These are phyloP conservation scores for Dendrostoma leiphaemia DNA, from an alignment of 2,329 filamentous ascomycete genomes.

Conservation along the genomic window DNA sequence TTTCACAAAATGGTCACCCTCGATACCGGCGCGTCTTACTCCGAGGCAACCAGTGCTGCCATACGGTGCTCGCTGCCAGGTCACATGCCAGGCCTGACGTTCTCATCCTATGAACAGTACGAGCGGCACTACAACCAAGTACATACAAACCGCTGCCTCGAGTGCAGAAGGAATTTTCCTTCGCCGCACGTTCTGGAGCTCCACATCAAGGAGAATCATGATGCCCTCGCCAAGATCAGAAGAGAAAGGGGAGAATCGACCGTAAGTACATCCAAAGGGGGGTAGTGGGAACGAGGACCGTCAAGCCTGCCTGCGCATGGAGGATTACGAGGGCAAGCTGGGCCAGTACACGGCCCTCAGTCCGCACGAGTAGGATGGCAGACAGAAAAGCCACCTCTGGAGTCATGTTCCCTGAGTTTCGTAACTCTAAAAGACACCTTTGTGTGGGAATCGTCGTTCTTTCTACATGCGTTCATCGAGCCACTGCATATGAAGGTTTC, in stretches of 20 bases:
- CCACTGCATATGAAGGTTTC: not conserved
- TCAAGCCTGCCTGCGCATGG: too few relatives aligned
- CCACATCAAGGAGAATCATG: conserved; percentile 90
- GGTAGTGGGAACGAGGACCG: not conserved
- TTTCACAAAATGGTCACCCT: conserved; percentile 59
- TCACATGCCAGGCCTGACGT: conserved; percentile 68
- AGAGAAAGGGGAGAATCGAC: conserved; percentile 83
- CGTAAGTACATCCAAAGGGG: conserved; percentile 46
- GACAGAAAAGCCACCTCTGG: not conserved
- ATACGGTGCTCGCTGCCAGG: conserved; percentile 85
- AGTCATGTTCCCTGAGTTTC: not conserved
- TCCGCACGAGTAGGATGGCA: not conserved
- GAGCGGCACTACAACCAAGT: conserved; percentile 80
- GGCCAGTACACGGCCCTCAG: too few relatives aligned
- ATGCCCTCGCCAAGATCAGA: conserved; percentile 70
- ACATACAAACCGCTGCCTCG: conserved; percentile 81
- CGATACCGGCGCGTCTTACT: conserved; percentile 40
- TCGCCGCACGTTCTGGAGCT: conserved; percentile 75
- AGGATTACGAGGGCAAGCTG: too few relatives aligned
- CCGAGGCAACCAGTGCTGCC: conserved; percentile 36
- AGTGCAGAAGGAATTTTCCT: conserved; percentile 86
- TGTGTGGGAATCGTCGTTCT: too few relatives aligned
- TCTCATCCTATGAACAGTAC: conserved; percentile 75
- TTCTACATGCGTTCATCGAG: too few relatives aligned
- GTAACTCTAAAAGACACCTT: not conserved